Percentiles rank a stretch among this genome's conserved stretches.
These are phyloP conservation scores for Sicyos edulis DNA, from an alignment of 306 rosid species.

Conservation along the genomic window DNA sequence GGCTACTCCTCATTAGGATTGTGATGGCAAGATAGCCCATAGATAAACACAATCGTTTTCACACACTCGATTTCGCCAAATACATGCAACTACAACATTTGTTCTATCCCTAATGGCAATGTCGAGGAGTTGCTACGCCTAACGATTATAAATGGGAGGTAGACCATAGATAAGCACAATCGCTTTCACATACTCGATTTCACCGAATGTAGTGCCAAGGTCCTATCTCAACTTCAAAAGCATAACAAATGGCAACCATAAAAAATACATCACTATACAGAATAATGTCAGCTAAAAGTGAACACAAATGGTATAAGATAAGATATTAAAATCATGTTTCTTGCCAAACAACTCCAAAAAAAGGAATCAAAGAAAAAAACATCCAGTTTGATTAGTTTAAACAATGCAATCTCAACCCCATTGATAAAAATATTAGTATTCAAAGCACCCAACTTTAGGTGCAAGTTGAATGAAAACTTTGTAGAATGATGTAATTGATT, in stretches of 20 bases:
- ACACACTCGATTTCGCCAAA: no score
- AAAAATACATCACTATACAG: neutral
- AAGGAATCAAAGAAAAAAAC: neutral
- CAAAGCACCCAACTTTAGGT: constrained; percentile 8
- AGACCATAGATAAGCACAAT: no score
- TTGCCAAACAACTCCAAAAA: constrained; percentile 10
- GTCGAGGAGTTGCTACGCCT: no score
- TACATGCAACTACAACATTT: no score
- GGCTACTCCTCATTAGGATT: no score
- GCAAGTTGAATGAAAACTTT: constrained; percentile 10
- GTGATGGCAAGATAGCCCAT: no score
- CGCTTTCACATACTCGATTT: neutral
- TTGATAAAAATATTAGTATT: neutral
- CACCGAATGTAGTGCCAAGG: neutral
- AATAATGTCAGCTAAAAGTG: constrained; percentile 17
- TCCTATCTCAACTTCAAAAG: neutral
- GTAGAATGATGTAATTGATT: constrained; percentile 12
- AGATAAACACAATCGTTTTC: no score
- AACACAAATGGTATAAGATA: neutral
- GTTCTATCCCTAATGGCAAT: no score
- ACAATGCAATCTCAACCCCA: constrained; percentile 12
- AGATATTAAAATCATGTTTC: neutral
- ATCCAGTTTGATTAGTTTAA: neutral
- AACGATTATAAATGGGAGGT: no score
- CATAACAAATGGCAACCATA: neutral